Base-by-base conservation (phyloP, 1,284 basidiomycete genomes). In the Ceratobasidium sp. region DNA sequence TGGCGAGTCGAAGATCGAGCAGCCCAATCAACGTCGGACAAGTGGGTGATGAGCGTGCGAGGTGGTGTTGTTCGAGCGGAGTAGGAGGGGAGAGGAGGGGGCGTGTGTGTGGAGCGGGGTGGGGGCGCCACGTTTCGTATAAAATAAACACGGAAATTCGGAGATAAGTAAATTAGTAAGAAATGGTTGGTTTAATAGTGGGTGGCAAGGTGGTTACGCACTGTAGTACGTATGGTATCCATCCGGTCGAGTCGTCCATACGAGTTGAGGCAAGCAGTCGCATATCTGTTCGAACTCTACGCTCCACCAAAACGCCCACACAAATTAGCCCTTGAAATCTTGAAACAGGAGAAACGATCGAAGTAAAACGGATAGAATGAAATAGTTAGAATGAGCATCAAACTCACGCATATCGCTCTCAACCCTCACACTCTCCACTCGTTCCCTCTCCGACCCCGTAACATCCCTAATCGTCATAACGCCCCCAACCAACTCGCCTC, bases 141-240 rank as follows among this genome's bases (percentile, higher is more conserved):
- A 14, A 27, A 17, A 3, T 24, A 14, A n/a, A 54, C 9, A 31
- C 14, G 19, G 6, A 31, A 31, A 56, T 15, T 7, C 3, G 22
- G 4, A 15, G 31, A 56, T 7, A 56, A 31, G 1, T 3, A 29
- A 56, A 29, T 29, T 9, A 31, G 54, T 7, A 11, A 41, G 36
- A 56, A 8, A 56, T 31, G 31, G 24, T 56, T 4, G 31, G 27
- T 27, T 31, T 14, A 29, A 17, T 4, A 31, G 19, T 29, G 31
- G 24, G n/a, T 15, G 24, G 6, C 14, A 11, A 29, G 33, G 5
- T 5, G 54, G 27, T 3, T 36, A 71, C 67, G 57, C 53, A 71
- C 67, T 71, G 44, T 71, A 71, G 33, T 71, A 71, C 9, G 67
- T 71, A 31, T 71, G 67, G 31, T 71, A 71, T 6, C 67, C 67